These are phyloP conservation scores for Talaromyces sp. DNA, from an alignment of 2,329 filamentous ascomycete species.

Conservation along the genomic window DNA sequence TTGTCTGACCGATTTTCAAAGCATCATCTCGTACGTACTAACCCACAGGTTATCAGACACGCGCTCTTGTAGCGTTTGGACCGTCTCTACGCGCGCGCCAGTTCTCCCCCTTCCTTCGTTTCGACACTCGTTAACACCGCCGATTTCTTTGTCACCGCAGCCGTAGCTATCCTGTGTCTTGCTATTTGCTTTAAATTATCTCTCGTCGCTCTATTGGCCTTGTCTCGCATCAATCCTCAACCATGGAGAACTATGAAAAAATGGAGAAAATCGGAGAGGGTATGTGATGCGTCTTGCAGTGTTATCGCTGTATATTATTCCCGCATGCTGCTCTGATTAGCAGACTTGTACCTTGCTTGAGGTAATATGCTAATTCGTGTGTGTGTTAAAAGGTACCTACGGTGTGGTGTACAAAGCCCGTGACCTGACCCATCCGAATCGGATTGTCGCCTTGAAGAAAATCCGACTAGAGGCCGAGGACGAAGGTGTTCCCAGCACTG, in stretches of 20 bases:
- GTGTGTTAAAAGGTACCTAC: constrained; percentile 65
- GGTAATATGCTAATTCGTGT: constrained; percentile 1
- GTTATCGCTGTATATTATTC: background rate
- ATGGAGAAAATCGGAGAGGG: constrained; percentile 95
- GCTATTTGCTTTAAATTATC: background rate
- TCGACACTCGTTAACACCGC: background rate
- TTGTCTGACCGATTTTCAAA: background rate
- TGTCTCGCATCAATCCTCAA: background rate
- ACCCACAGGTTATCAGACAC: background rate
- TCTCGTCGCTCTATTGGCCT: background rate
- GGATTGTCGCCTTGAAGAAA: constrained; percentile 91
- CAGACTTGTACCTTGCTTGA: background rate
- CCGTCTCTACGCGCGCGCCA: background rate
- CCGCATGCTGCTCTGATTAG: background rate
- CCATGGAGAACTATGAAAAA: constrained; percentile 95
- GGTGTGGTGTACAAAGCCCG: constrained; percentile 93
- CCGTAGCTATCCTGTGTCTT: background rate
- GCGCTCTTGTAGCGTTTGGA: background rate
- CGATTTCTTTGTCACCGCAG: background rate
- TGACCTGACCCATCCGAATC: constrained; percentile 73
- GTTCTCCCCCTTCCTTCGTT: background rate
- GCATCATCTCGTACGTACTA: background rate
- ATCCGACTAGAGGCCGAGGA: constrained; percentile 93
- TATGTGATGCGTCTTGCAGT: constrained; percentile 37
- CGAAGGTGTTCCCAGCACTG: constrained; percentile 86